phyloP scores from a whole-genome alignment of 2,329 filamentous ascomycete genomes.

The Diaporthe capsici region DNA sequence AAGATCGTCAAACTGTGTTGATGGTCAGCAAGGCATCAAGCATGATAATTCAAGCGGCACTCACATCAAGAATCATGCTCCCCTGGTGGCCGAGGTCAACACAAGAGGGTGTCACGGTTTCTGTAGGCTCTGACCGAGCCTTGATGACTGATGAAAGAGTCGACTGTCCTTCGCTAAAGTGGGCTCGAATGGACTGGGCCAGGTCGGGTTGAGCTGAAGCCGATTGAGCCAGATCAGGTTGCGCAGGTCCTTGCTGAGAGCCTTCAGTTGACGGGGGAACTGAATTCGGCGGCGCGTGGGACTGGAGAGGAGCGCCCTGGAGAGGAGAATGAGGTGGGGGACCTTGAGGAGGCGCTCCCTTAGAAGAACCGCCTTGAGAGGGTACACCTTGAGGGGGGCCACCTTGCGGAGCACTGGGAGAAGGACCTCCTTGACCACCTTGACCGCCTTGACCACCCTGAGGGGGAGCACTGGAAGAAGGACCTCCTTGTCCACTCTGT shows the following conservation, averaged over 20 bases:
- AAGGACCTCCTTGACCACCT: neutral
- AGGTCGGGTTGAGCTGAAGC: conserved; percentile 17
- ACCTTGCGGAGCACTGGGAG: neutral
- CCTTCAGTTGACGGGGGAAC: neutral
- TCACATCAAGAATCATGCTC: conserved; percentile 42
- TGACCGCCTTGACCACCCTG: neutral
- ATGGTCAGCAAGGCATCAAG: conserved; percentile 3
- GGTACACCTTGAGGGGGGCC: neutral
- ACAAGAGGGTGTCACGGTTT: conserved; percentile 32
- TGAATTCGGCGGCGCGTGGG: neutral
- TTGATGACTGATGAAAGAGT: conserved; percentile 26
- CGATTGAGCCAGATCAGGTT: neutral
- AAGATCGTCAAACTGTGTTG: conserved; percentile 45
- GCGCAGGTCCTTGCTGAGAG: neutral
- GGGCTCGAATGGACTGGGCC: neutral
- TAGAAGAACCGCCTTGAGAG: neutral
- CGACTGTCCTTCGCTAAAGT: conserved; percentile 9
- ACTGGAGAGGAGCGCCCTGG: conserved; percentile 22
- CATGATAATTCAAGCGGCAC: neutral
- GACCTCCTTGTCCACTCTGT: too few species aligned
- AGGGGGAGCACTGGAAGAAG: too few species aligned
- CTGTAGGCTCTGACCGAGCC: conserved; percentile 20
- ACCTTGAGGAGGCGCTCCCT: neutral
- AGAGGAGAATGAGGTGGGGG: neutral
- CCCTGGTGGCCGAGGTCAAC: conserved; percentile 34